phyloP scores from a whole-genome alignment of 2,329 filamentous ascomycete genomes.

The Hymenoscyphus repandus region DNA sequence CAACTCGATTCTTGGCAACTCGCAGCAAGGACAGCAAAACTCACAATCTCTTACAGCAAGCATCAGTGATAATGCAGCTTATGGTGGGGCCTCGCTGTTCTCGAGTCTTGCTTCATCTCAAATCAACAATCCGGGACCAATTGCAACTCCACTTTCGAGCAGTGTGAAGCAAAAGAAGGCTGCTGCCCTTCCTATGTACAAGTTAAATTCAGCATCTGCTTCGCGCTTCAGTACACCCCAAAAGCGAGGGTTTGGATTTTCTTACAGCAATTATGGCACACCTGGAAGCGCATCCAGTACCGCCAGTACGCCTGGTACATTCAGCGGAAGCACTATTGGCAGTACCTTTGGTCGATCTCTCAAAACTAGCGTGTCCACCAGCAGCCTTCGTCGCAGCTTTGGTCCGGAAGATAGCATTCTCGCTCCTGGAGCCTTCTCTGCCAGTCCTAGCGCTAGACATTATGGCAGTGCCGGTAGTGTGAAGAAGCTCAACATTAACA shows the following conservation, averaged over 20 bases:
- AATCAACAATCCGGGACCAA: slow-evolving; percentile 71
- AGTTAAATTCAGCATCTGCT: slow-evolving; percentile 75
- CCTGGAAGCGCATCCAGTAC: slow-evolving; percentile 1
- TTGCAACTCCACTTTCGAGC: slow-evolving; percentile 82
- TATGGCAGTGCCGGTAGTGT: slow-evolving; percentile 66
- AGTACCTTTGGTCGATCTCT: slow-evolving; percentile 57
- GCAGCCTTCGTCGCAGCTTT: slow-evolving; percentile 76
- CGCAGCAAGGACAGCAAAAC: slow-evolving; percentile 46
- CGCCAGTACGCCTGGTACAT: slow-evolving; percentile 49
- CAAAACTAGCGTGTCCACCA: slow-evolving; percentile 83
- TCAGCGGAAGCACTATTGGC: slow-evolving; percentile 63
- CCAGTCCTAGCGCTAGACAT: slow-evolving; percentile 57
- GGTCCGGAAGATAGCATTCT: slow-evolving; percentile 82
- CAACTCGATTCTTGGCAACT: slow-evolving; percentile 55
- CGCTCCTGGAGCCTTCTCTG: slow-evolving; percentile 77
- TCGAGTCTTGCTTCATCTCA: slow-evolving; percentile 61
- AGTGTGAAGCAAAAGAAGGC: slow-evolving; percentile 68
- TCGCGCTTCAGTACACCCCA: slow-evolving; percentile 78
- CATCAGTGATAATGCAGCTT: slow-evolving; percentile 78
- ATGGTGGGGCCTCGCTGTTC: slow-evolving; percentile 84
- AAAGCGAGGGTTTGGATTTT: slow-evolving; percentile 85
- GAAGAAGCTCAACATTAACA: slow-evolving; percentile 91
- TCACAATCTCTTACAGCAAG: slow-evolving; percentile 70
- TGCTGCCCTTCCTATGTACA: slow-evolving; percentile 79
- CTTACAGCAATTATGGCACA: slow-evolving; percentile 80